phyloP scores from a whole-genome alignment of 345 rosid genomes.

The sweet orange (Citrus sinensis) region DNA sequence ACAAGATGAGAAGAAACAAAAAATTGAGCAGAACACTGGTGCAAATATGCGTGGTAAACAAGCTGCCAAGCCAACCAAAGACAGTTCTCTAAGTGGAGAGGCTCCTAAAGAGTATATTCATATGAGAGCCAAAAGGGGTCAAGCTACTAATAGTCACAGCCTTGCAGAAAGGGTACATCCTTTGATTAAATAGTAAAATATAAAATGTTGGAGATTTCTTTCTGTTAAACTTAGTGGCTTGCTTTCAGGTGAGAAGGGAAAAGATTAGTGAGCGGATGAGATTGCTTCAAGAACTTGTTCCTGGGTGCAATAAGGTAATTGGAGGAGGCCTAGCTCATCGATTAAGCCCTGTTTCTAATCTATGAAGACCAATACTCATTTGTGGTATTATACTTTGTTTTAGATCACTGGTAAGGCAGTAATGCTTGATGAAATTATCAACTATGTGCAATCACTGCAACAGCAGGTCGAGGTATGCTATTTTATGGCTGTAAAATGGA shows the following conservation, averaged over 20 bases:
- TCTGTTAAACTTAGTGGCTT: constrained; percentile 14
- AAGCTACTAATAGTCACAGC: constrained; percentile 96
- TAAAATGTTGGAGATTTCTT: neutral
- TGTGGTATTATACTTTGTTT: constrained; percentile 20
- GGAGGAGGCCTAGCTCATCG: neutral
- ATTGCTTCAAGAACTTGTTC: constrained; percentile 96
- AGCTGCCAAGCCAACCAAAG: constrained; percentile 53
- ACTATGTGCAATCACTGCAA: constrained; percentile 93
- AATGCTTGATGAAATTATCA: constrained; percentile 98
- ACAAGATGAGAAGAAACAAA: constrained; percentile 63
- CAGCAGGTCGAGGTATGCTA: constrained; percentile 93
- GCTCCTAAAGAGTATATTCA: constrained; percentile 82
- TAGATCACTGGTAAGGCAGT: constrained; percentile 98
- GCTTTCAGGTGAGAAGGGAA: constrained; percentile 85
- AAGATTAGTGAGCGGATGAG: constrained; percentile 96
- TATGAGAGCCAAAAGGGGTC: constrained; percentile 94
- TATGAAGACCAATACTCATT: constrained; percentile 1
- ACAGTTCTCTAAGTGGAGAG: constrained; percentile 58
- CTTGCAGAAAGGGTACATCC: constrained; percentile 90
- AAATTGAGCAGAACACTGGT: constrained; percentile 38
- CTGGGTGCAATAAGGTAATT: constrained; percentile 91
- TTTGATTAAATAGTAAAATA: neutral
- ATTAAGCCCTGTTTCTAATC: neutral
- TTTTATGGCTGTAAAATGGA: neutral
- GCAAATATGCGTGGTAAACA: constrained; percentile 46